Evolutionary conservation across 257 asterid genomes (phyloP), one percentile per base, ranked within the genome.

Genomic region (Apocynum venetum): DNA sequence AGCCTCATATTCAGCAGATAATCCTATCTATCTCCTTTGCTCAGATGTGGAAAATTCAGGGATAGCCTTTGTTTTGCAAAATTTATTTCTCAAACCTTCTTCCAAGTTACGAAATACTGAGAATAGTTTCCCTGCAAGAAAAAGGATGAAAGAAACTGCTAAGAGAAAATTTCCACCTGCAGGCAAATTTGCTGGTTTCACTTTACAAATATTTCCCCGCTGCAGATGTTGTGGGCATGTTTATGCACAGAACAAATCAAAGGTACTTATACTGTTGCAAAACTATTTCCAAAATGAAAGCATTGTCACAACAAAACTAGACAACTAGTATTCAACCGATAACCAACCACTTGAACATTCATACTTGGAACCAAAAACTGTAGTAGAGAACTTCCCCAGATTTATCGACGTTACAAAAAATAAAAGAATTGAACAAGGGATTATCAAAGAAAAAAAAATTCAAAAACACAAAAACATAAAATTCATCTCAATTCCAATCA

Each of bases 71-170:
- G 82, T 82, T 73, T 56, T 77, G 76, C 87, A 78, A 66, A 89
- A 87, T 77, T 84, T 86, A 15, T 72, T 73, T 75, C 59, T 86
- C 83, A 94, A 53, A 83, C 80, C 81, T 63, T 81, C 85, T 84
- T 92, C 91, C 71, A 94, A 82, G 76, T 86, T 89, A 61, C 84
- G 87, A 67, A 94, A 86, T 43, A 89, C 68, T 40, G 76, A 47
- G 17, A 86, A 78, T 76, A 91, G 89, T 48, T 74, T 75, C 73
- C 93, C 98, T 90, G 96, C 82, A 80, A 71, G 47, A 65, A 66
- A 31, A 17, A 64, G 25, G 49, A 31, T 25, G 72, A 20, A 25
- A 56, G 19, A 57, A 73, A 59, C 11, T 12, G 17, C 17, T 14
- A 38, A 36, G 64, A 71, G 48, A 5, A 19, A 49, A 70, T 38